Base-by-base conservation (phyloP, 371 early-diverging fungal species). In the Mortierella sp. region DNA sequence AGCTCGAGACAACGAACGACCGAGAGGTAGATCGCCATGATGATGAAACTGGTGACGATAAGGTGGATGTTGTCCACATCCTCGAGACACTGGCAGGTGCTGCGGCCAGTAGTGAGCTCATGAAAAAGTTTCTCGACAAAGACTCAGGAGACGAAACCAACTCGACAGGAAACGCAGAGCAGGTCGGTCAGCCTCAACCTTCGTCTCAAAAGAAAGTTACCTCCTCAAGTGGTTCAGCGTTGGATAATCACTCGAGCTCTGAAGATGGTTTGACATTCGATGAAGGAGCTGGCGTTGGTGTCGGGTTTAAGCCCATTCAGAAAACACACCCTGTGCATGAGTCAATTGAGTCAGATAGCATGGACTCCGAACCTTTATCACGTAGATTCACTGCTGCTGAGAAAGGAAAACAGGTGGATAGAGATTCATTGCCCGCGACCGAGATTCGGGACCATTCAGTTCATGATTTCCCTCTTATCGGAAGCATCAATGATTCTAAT, bases 401-500 rank as follows among this genome's bases (percentile, higher is more conserved):
- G 47, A 73, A 73, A 24, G 78, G 78, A 15, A 77, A 72, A 36
- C 72, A 64, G 13, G 65, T 63, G 13, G 65, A 41, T 21, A 64
- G 72, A 32, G 69, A 67, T 19, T 7, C 9, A n/a, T 5, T 32
- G 1, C 24, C 32, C 3, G 65, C 1, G 21, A 19, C 7, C 3
- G 45, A 40, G 28, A 24, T 40, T 16, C 55, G 64, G 4, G 33
- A 45, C 53, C 21, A 21, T 21, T 28, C 47, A 62, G 10, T 24
- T 50, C 50, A 62, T 36, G 72, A 77, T 43, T 63, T 69, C n/a
- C 78, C 78, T 24, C 73, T 71, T 21, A 58, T 77, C 50, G 52
- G 33, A 50, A 77, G 78, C 33, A 13, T 77, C 22, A 41, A 69
- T 7, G 73, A 77, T 24, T 43, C 13, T 5, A 53, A 45, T n/a